These are phyloP conservation scores for Periconia macrospinosa DNA, from an alignment of 2,329 filamentous ascomycete species.

Conservation along the genomic window DNA sequence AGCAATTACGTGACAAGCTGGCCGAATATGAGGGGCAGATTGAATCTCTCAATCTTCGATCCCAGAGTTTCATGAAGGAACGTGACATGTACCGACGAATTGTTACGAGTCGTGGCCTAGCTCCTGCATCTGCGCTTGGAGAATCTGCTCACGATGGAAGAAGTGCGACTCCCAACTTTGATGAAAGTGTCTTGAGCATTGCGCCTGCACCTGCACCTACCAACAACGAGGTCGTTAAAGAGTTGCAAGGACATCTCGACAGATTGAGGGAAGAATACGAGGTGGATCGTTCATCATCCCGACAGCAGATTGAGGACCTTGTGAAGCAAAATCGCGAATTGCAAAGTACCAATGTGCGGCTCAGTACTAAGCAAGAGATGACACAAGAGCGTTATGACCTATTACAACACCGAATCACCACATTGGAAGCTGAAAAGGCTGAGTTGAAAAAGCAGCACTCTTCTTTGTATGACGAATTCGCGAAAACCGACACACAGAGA, in stretches of 20 bases:
- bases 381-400: conserved; percentile 85
- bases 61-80: conserved; percentile 92
- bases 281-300: conserved; percentile 78
- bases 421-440: conserved; percentile 80
- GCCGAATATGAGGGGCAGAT: conserved; percentile 83
- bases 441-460: conserved; percentile 85
- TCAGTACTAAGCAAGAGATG: conserved; percentile 78
- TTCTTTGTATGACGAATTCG: conserved; percentile 75
- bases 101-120: conserved; percentile 72
- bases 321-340: conserved; percentile 80
- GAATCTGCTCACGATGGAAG: conserved; percentile 60
- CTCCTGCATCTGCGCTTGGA: conserved; percentile 63
- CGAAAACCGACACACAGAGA: conserved; percentile 85
- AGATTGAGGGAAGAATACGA: conserved; percentile 83
- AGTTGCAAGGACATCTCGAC: conserved; percentile 88
- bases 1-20: conserved; percentile 71
- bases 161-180: conserved; percentile 50
- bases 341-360: conserved; percentile 78
- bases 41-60: conserved; percentile 76
- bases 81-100: conserved; percentile 97
- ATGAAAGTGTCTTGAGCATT: conserved; percentile 33
- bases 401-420: conserved; percentile 82
- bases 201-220: conserved; percentile 54
- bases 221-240: conserved; percentile 77
- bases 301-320: conserved; percentile 80